phyloP scores from a whole-genome alignment of 352 stramenopile species.

The Phytophthora crassamura region DNA sequence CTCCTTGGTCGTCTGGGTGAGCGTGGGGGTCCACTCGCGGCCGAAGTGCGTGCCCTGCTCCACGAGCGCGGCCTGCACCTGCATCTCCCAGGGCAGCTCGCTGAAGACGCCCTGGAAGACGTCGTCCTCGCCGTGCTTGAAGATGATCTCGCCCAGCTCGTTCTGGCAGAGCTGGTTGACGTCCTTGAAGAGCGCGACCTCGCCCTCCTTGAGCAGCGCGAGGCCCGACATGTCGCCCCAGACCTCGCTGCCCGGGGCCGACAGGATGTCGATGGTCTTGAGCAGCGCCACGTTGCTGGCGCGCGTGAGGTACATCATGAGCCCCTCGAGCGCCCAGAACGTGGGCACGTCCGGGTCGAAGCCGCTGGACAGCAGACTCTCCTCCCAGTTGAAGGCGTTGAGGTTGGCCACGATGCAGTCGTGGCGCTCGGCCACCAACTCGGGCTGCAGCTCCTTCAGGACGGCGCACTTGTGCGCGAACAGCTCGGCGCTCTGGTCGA shows the following conservation, averaged over 20 bases:
- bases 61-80: constrained; percentile 37
- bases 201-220: constrained; percentile 27
- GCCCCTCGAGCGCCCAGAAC: constrained; percentile 62
- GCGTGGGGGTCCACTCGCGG: constrained; percentile 46
- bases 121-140: constrained; percentile 62
- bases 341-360: constrained; percentile 57
- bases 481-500: constrained; percentile 52
- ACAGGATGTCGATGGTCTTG: constrained; percentile 61
- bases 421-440: constrained; percentile 43
- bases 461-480: constrained; percentile 54
- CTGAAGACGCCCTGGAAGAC: constrained; percentile 49
- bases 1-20: constrained; percentile 5
- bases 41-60: constrained; percentile 45
- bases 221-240: constrained; percentile 54
- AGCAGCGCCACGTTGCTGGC: constrained; percentile 53
- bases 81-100: constrained; percentile 51
- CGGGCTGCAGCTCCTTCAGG: constrained; percentile 33
- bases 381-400: constrained; percentile 56
- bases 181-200: constrained; percentile 32
- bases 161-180: constrained; percentile 52
- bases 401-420: constrained; percentile 58
- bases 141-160: constrained; percentile 42
- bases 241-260: constrained; percentile 49
- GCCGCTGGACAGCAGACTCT: constrained; percentile 41
- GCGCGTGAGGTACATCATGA: constrained; percentile 54